Conservation (phyloP, 257 asterid species). For the Anisodus acutangulus region DNA sequence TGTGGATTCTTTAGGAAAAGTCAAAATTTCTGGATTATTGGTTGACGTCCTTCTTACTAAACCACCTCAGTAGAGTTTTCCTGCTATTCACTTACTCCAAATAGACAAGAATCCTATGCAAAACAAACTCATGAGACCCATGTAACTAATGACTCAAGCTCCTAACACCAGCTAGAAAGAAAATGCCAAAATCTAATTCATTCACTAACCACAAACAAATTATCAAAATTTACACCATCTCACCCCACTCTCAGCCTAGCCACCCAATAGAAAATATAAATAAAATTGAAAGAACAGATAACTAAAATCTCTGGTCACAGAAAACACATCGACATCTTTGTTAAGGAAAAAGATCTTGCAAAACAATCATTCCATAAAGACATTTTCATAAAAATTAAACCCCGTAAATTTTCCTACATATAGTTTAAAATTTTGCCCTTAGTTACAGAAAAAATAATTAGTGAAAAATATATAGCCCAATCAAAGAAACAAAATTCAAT, state of each 20-base stretch:
- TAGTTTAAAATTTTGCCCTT: not conserved
- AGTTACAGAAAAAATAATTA: not conserved
- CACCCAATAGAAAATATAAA: not conserved
- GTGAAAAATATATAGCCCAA: not conserved
- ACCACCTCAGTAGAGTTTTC: conserved; percentile 10
- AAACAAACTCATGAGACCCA: conserved; percentile 16
- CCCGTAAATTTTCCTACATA: not conserved
- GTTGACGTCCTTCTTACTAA: conserved; percentile 7
- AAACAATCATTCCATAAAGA: not conserved
- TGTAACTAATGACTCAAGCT: not conserved
- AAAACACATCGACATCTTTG: not conserved
- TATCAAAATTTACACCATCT: not conserved
- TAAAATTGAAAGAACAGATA: not conserved
- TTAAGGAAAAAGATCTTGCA: not conserved
- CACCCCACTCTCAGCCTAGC: not conserved
- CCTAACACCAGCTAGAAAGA: not conserved
- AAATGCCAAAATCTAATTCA: conserved; percentile 1
- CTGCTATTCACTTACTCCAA: not conserved
- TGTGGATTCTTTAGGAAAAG: not conserved
- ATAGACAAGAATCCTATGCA: not conserved
- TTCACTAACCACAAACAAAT: conserved; percentile 15
- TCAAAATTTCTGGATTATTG: not conserved
- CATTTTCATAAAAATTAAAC: not conserved
- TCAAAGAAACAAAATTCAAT: not conserved
- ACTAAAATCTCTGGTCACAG: not conserved